These are phyloP conservation scores for Fagus sylvatica DNA, from an alignment of 306 rosid species.

Conservation along the genomic window DNA sequence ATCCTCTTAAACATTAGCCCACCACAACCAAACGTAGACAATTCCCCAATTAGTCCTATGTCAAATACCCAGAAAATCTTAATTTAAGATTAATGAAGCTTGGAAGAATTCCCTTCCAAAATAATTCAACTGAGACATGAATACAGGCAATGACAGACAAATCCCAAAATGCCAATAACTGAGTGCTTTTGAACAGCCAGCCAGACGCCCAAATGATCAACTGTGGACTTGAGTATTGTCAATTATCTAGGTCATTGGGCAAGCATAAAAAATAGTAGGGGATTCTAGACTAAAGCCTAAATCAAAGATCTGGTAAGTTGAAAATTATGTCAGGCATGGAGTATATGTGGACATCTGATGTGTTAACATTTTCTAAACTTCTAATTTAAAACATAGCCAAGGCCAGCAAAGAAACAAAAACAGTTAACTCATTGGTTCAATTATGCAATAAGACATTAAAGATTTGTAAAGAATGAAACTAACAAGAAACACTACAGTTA, in stretches of 20 bases:
- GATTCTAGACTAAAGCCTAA: neutral
- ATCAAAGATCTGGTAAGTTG: neutral
- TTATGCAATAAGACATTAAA: slow-evolving; percentile 12
- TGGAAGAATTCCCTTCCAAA: neutral
- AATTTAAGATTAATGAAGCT: neutral
- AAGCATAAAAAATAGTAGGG: neutral
- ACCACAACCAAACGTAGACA: too few species aligned
- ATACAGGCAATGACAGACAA: neutral
- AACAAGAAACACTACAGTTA: neutral
- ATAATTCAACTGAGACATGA: neutral
- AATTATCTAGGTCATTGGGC: neutral
- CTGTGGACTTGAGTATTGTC: neutral
- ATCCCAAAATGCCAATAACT: neutral
- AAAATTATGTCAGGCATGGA: neutral
- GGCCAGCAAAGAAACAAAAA: neutral
- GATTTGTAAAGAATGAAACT: slow-evolving; percentile 18
- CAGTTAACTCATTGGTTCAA: neutral
- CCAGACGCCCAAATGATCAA: neutral
- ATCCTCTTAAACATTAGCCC: too few species aligned
- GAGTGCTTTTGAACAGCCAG: neutral
- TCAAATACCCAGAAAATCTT: neutral
- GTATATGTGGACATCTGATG: neutral
- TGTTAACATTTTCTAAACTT: neutral
- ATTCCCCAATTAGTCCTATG: too few species aligned
- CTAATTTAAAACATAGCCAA: slow-evolving; percentile 7